Evolutionary conservation across 345 rosid species (phyloP), one percentile per base, ranked within the genome.

Genomic region (Salix udensis): DNA sequence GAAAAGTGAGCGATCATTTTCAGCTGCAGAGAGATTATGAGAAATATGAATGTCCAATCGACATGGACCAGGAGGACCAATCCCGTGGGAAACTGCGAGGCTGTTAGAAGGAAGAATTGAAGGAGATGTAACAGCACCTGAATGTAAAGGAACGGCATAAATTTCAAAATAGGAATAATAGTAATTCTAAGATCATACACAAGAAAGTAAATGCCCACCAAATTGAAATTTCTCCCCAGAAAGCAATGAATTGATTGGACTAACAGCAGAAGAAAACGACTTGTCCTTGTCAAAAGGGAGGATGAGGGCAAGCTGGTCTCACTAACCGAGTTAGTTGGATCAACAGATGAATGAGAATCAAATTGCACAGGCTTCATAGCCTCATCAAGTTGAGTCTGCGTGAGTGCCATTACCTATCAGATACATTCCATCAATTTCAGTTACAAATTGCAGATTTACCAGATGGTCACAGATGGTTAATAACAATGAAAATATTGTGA

Each of bases 171-270:
- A 24, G 64, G 14, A 28, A 24, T 21, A 70, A 34, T 8, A 6
- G 30, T 31, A 67, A 73, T 39, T 42, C 60, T 24, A 76, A 73
- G 44, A 58, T 65, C 26, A 24, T 24, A 61, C 15, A 71, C 65
- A 3, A 34, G 28, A 78, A 79, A 74, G 34, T 46, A 36, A 30
- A 77, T 71, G 76, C 93, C 79, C 85, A 96, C 98, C 99, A 78
- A 96, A 94, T 82, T 96, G 98, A 86, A 96, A 94, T 82, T 92
- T 96, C 80, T 93, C 97, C 81, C 97, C 99, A 2, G 93, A 94
- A 77, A 96, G 97, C 78, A 93, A 86, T 74, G 98, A 92, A 77
- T 88, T 89, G 68, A 93, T 78, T 80, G 97, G 96, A 81, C 89
- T 88, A 24, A 90, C 82, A 75, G 86, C 68, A 68, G 97, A 88